Conservation (phyloP, 2,329 filamentous ascomycete species). For the Talaromyces sp. region DNA sequence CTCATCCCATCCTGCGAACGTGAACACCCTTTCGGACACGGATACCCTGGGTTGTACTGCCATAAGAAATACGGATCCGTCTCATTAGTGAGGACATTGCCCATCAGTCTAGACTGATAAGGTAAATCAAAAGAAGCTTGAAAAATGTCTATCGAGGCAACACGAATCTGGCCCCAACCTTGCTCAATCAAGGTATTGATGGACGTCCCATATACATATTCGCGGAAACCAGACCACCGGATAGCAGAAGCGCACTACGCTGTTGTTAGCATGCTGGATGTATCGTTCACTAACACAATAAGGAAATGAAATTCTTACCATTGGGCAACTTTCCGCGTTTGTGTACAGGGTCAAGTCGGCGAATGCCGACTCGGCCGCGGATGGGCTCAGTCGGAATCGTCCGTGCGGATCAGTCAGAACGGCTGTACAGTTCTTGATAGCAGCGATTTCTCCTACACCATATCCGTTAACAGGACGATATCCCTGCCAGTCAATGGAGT, state of each 20-base stretch:
- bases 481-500: not conserved
- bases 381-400: slow-evolving; percentile 38
- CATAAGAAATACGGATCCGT: slow-evolving; percentile 51
- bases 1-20: slow-evolving; percentile 10
- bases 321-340: slow-evolving; percentile 54
- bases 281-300: slow-evolving; percentile 8
- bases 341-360: slow-evolving; percentile 49
- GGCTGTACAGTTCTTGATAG: slow-evolving; percentile 49
- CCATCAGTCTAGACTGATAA: slow-evolving; percentile 36
- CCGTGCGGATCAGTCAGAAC: slow-evolving; percentile 45
- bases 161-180: slow-evolving; percentile 50
- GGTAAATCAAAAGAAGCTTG: slow-evolving; percentile 25
- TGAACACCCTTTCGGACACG: slow-evolving; percentile 32
- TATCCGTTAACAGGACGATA: not conserved
- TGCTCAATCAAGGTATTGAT: slow-evolving; percentile 42
- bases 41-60: slow-evolving; percentile 43
- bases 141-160: slow-evolving; percentile 45
- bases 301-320: slow-evolving; percentile 24
- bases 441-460: slow-evolving; percentile 46
- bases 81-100: slow-evolving; percentile 46
- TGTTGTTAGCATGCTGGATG: not conserved
- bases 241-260: slow-evolving; percentile 50
- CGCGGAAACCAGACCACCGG: slow-evolving; percentile 51
- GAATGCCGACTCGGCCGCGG: slow-evolving; percentile 43
- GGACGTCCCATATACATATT: slow-evolving; percentile 51